phyloP scores from a whole-genome alignment of 306 rosid species.

The Lagenaria siceraria region DNA sequence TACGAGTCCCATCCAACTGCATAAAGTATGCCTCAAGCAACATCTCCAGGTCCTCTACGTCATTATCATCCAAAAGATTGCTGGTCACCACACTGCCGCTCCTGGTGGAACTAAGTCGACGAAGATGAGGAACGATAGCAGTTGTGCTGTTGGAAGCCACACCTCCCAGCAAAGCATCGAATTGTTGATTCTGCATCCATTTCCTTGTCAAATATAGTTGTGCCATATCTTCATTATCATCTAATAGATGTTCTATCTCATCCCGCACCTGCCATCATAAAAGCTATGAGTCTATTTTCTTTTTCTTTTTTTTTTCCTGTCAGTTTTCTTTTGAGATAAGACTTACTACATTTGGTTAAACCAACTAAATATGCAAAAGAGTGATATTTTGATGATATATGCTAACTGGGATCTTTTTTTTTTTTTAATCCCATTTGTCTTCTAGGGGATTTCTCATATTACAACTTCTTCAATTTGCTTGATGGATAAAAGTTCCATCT shows the following conservation, averaged over 20 bases:
- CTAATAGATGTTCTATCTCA: conserved; percentile 89
- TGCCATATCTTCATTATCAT: conserved; percentile 96
- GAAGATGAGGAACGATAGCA: conserved; percentile 26
- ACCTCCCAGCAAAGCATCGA: conserved; percentile 43
- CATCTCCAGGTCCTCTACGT: conserved; percentile 96
- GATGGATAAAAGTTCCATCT: background rate
- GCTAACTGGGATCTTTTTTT: background rate
- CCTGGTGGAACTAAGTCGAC: conserved; percentile 41
- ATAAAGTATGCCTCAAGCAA: conserved; percentile 97
- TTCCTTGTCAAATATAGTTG: conserved; percentile 87
- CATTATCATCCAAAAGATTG: conserved; percentile 43
- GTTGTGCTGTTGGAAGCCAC: conserved; percentile 33
- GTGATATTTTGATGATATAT: no score
- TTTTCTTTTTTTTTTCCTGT: background rate
- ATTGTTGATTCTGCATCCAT: conserved; percentile 71
- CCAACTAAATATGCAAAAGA: background rate
- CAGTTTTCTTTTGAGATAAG: background rate
- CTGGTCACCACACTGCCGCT: conserved; percentile 65
- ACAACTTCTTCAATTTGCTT: background rate
- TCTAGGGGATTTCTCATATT: background rate
- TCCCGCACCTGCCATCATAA: conserved; percentile 63
- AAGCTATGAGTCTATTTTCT: background rate
- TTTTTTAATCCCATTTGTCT: background rate
- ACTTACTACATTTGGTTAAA: background rate
- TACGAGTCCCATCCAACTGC: conserved; percentile 94